A percentile compares a stretch with the other conserved stretches of the same genome.
Evolutionary conservation across 2,329 filamentous ascomycete species (phyloP).

Genomic region (Pezicula neosporulosa): DNA sequence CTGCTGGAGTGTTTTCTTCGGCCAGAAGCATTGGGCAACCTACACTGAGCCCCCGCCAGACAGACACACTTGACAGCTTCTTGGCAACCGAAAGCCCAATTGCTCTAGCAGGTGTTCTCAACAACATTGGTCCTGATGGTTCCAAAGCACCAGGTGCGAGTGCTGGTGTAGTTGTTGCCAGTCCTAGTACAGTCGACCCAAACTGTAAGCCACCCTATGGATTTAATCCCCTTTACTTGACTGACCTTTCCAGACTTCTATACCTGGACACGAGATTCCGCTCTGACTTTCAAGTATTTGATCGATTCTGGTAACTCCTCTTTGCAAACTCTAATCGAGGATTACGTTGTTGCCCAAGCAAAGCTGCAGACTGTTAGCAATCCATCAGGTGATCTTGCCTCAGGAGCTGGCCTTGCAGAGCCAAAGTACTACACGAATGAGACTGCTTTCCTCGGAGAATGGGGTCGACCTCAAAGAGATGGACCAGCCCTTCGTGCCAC

Average conservation of each 20-base stretch:
- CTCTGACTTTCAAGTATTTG: conserved; percentile 63
- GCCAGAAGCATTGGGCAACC: neutral
- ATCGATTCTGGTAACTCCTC: conserved; percentile 56
- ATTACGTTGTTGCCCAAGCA: conserved; percentile 66
- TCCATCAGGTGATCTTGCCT: conserved; percentile 33
- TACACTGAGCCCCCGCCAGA: neutral
- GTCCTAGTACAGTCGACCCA: conserved; percentile 47
- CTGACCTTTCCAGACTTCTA: conserved; percentile 56
- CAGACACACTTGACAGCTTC: neutral
- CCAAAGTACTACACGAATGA: conserved; percentile 66
- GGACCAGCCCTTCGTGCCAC: conserved; percentile 74
- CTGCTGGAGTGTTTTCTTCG: neutral
- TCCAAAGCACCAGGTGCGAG: conserved; percentile 41
- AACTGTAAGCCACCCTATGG: conserved; percentile 41
- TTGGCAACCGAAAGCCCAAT: conserved; percentile 26
- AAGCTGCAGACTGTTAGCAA: conserved; percentile 53
- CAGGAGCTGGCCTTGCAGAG: conserved; percentile 55
- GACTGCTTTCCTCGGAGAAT: conserved; percentile 56
- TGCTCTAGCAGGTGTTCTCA: conserved; percentile 46
- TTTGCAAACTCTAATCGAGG: conserved; percentile 49
- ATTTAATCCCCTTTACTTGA: neutral
- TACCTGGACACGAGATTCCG: conserved; percentile 74
- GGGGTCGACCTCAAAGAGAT: conserved; percentile 76
- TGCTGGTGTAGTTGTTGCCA: conserved; percentile 50
- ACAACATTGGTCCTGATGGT: conserved; percentile 53